phyloP scores from a whole-genome alignment of 768 basidiomycete genomes.

The Suillus spraguei region DNA sequence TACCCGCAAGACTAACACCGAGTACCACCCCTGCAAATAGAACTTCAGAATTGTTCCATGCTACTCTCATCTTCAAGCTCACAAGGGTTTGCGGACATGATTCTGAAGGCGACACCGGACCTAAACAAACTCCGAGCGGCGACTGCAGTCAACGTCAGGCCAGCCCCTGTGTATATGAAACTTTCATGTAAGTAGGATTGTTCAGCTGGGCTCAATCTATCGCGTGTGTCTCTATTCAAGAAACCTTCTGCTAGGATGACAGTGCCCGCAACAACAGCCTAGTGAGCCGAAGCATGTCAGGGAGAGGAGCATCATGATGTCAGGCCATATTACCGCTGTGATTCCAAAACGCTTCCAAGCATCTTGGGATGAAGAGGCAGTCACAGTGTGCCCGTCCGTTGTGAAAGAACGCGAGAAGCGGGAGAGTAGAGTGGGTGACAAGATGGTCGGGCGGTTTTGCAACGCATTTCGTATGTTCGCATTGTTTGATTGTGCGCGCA shows the following conservation, averaged over 20 bases:
- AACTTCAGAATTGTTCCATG: not conserved
- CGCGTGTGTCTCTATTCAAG: constrained; percentile 80
- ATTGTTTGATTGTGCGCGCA: constrained; percentile 29
- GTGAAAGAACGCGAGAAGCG: constrained; percentile 47
- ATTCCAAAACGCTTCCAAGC: constrained; percentile 53
- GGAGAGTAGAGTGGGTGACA: constrained; percentile 25
- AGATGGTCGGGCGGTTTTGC: constrained; percentile 29
- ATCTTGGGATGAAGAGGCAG: constrained; percentile 41
- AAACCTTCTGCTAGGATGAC: constrained; percentile 63
- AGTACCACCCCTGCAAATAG: constrained; percentile 67
- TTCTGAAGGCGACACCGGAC: constrained; percentile 64
- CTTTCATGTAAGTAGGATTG: constrained; percentile 71
- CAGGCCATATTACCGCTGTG: constrained; percentile 47
- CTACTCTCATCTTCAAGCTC: constrained; percentile 24
- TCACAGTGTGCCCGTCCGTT: constrained; percentile 45
- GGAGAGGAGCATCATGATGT: not conserved
- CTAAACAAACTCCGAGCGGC: constrained; percentile 80
- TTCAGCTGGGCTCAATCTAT: constrained; percentile 61
- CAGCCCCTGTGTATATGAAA: constrained; percentile 84
- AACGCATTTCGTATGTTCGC: constrained; percentile 31
- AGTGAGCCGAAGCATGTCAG: constrained; percentile 2
- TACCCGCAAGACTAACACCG: constrained; percentile 76
- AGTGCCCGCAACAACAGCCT: constrained; percentile 76
- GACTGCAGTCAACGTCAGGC: constrained; percentile 73
- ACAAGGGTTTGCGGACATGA: constrained; percentile 89